These are phyloP conservation scores for Aureobasidium melanogenum DNA, from an alignment of 2,329 filamentous ascomycete genomes.

Conservation along the genomic window DNA sequence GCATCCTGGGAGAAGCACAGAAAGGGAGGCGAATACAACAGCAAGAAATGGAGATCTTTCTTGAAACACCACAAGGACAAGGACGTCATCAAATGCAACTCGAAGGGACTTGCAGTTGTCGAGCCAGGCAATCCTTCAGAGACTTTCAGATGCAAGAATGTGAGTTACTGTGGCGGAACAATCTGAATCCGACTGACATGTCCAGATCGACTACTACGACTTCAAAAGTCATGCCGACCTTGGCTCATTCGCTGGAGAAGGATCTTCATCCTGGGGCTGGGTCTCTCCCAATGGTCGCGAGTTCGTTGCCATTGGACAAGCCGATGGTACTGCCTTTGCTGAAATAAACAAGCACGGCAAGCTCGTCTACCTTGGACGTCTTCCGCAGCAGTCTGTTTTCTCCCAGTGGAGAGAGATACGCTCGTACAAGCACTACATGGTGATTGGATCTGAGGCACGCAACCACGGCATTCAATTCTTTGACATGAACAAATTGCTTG, in stretches of 20 bases:
- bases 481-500: slow-evolving; percentile 50
- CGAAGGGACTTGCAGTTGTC: slow-evolving; percentile 36
- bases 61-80: slow-evolving; percentile 12
- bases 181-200: slow-evolving; percentile 16
- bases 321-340: slow-evolving; percentile 46
- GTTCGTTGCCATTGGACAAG: slow-evolving; percentile 46
- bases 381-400: slow-evolving; percentile 40
- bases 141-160: slow-evolving; percentile 41
- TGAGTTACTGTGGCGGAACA: not conserved
- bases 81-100: slow-evolving; percentile 24
- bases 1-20: slow-evolving; percentile 18
- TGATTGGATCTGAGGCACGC: slow-evolving; percentile 37
- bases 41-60: slow-evolving; percentile 15
- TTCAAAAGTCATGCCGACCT: slow-evolving; percentile 48
- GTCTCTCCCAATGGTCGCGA: slow-evolving; percentile 44
- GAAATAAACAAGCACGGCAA: slow-evolving; percentile 44
- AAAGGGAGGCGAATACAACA: slow-evolving; percentile 19
- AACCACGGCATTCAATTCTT: slow-evolving; percentile 54
- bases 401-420: slow-evolving; percentile 47
- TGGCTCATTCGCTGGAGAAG: slow-evolving; percentile 37
- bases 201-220: slow-evolving; percentile 43
- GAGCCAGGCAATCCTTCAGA: slow-evolving; percentile 35
- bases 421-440: slow-evolving; percentile 33
- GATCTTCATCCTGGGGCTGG: slow-evolving; percentile 47
- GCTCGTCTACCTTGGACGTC: slow-evolving; percentile 45